These are phyloP conservation scores for Fusarium sp. DNA, from an alignment of 2,329 filamentous ascomycete species.

Conservation along the genomic window DNA sequence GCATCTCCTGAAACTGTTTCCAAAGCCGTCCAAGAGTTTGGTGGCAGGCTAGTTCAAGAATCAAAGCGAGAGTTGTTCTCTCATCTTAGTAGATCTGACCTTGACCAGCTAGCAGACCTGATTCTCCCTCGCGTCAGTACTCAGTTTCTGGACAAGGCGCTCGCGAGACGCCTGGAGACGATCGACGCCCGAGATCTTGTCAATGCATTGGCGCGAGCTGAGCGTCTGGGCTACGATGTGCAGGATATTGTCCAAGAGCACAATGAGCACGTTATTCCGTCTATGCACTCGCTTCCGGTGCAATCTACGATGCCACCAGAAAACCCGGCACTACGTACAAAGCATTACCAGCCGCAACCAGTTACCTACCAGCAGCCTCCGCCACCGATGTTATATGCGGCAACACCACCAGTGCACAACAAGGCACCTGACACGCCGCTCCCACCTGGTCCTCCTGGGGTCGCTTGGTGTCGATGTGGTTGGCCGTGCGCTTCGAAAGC, in stretches of 20 bases:
- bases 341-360: constrained; percentile 16
- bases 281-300: constrained; percentile 37
- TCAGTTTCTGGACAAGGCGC: constrained; percentile 66
- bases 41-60: constrained; percentile 59
- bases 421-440: background rate
- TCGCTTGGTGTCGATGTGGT: constrained; percentile 53
- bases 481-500: constrained; percentile 55
- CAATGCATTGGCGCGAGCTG: constrained; percentile 70
- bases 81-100: constrained; percentile 58
- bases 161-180: constrained; percentile 67
- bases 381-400: background rate
- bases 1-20: constrained; percentile 57
- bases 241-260: constrained; percentile 63
- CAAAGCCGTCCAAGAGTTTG: constrained; percentile 63
- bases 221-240: constrained; percentile 70
- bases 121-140: constrained; percentile 65
- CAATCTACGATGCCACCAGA: constrained; percentile 19
- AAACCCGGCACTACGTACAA: constrained; percentile 5
- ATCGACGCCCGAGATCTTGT: constrained; percentile 70
- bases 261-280: constrained; percentile 58
- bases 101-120: constrained; percentile 62
- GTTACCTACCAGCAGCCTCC: constrained; percentile 9
- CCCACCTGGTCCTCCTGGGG: constrained; percentile 10
- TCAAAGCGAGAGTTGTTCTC: constrained; percentile 60
- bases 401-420: background rate